Evolutionary conservation across 192 early-diverging fungal species (phyloP).

Genomic region (Rhizophagus prolifer): DNA sequence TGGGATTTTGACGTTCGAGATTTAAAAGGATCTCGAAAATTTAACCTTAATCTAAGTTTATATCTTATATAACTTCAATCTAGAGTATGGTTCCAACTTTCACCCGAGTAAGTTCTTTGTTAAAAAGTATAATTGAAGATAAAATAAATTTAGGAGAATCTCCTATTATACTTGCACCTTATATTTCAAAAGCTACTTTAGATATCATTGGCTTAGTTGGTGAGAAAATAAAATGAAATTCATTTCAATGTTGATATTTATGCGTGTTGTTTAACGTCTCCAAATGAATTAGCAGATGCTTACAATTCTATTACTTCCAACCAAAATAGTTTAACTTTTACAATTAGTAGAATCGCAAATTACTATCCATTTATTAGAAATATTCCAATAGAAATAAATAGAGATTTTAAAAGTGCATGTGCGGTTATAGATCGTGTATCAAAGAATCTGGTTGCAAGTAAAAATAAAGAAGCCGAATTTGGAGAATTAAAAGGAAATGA

Average conservation of each 20-base stretch:
- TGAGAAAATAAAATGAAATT: neutral
- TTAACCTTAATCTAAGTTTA: too few species aligned
- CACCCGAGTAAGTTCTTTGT: conserved; percentile 20
- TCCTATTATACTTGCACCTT: conserved; percentile 39
- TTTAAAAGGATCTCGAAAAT: too few species aligned
- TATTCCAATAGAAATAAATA: conserved; percentile 25
- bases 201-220: conserved; percentile 49
- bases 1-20: too few species aligned
- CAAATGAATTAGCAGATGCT: conserved; percentile 44
- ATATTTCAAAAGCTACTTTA: conserved; percentile 42
- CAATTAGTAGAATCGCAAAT: conserved; percentile 30
- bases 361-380: conserved; percentile 30
- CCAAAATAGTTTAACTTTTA: too few species aligned
- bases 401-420: conserved; percentile 11
- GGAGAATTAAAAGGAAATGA: conserved; percentile 35
- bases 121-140: conserved; percentile 41
- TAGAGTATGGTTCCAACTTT: conserved; percentile 34
- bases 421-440: conserved; percentile 34
- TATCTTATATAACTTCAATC: neutral
- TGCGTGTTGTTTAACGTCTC: conserved; percentile 19
- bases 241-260: neutral
- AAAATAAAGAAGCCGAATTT: conserved; percentile 27
- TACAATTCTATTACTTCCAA: conserved; percentile 46
- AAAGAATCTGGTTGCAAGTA: conserved; percentile 36
- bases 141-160: conserved; percentile 24